These are phyloP conservation scores for Nakazawaea laoshanensis DNA, from an alignment of 805 yeast species.

Conservation along the genomic window DNA sequence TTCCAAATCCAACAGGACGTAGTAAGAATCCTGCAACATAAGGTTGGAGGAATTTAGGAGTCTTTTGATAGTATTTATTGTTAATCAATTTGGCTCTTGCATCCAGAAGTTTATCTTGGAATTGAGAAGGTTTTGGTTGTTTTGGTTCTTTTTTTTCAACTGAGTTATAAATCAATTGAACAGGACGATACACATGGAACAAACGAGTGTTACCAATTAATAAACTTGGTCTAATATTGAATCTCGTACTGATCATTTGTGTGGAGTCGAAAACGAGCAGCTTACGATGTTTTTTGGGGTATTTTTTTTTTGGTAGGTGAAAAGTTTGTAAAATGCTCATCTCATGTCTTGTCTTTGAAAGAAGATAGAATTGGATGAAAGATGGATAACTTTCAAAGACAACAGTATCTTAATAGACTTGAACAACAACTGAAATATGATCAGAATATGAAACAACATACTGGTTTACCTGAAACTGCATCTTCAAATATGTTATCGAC, in stretches of 20 bases:
- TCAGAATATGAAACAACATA: slow-evolving; percentile 11
- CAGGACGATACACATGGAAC: slow-evolving; percentile 1
- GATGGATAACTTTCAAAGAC: slow-evolving; percentile 11
- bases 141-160: not conserved
- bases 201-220: too few relatives aligned
- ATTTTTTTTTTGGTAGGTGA: too few relatives aligned
- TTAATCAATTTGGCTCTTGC: slow-evolving; percentile 15
- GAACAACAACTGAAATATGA: slow-evolving; percentile 10
- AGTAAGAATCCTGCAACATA: slow-evolving; percentile 21
- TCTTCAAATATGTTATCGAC: slow-evolving; percentile 27
- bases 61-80: slow-evolving; percentile 21
- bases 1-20: slow-evolving; percentile 27
- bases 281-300: not conserved
- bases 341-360: too few relatives aligned
- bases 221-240: too few relatives aligned
- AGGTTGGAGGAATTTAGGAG: slow-evolving; percentile 23
- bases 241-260: too few relatives aligned
- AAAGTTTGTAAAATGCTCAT: too few relatives aligned
- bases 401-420: slow-evolving; percentile 10
- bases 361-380: too few relatives aligned
- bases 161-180: slow-evolving; percentile 4
- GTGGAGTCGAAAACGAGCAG: too few relatives aligned
- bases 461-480: slow-evolving; percentile 4
- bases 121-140: not conserved
- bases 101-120: slow-evolving; percentile 5